phyloP scores from a whole-genome alignment of 768 basidiomycete genomes.

The Zangia roseola region DNA sequence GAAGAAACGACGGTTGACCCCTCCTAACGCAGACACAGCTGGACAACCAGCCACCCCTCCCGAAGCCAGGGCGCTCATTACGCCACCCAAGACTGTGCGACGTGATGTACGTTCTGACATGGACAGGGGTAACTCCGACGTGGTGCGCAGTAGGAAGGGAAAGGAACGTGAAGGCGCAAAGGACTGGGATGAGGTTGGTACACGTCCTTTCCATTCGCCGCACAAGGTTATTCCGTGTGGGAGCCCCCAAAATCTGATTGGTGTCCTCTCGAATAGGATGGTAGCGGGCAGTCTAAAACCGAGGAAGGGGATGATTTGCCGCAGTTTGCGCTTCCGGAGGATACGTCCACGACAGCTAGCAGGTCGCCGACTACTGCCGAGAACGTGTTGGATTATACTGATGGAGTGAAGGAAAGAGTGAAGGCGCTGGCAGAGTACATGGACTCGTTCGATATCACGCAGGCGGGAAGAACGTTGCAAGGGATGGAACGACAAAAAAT shows the following conservation, averaged over 20 bases:
- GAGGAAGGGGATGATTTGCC: conserved; percentile 17
- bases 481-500: conserved; percentile 22
- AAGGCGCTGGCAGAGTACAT: conserved; percentile 26
- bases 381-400: conserved; percentile 25
- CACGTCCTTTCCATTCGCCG: not conserved
- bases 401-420: conserved; percentile 21
- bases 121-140: conserved; percentile 1
- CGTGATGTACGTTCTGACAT: conserved; percentile 1
- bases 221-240: not conserved
- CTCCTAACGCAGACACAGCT: not conserved
- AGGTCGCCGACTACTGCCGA: conserved; percentile 26
- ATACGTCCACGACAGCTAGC: conserved; percentile 9
- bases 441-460: conserved; percentile 25
- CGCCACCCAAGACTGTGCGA: conserved; percentile 29
- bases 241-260: not conserved
- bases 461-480: conserved; percentile 15
- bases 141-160: conserved; percentile 19
- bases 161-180: conserved; percentile 24
- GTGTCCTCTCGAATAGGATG: not conserved
- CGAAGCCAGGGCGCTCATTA: conserved; percentile 11
- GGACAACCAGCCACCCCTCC: not conserved
- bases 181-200: conserved; percentile 15
- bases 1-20: conserved; percentile 19
- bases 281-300: not conserved
- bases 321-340: conserved; percentile 15